Base-by-base conservation (phyloP, 768 basidiomycete species). In the Phaeotremella skinneri region DNA sequence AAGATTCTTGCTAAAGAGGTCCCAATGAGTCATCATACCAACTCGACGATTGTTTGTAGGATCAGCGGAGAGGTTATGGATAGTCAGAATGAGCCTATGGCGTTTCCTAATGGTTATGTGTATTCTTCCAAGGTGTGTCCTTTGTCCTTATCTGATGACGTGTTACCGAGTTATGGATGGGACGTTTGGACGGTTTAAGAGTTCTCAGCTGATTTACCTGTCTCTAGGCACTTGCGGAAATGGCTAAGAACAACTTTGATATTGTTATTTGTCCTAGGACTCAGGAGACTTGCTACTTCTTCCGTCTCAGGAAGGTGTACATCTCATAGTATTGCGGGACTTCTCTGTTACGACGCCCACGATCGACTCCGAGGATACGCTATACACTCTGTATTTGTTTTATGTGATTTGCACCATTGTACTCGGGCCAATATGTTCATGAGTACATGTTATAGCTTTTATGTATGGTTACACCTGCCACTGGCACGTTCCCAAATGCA, bases 61-160 rank as follows among this genome's bases (percentile, higher is more conserved):
- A 82, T 97, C 69, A 91, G 84, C 62, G 92, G 94, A 25, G 86
- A 87, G 74, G 92, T 98, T 56, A 94, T 98, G 87, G 89, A 96
- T 68, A 92, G 86, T 64, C 86, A 91, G 73, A 93, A 93, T 68
- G 86, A 87, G 81, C 91, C 93, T 0, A 83, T 96, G 86, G 87
- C 85, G 13, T 90, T 96, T 66, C 88, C 91, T 2, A 85, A 90
- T 62, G 93, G 94, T 17, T 82, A 87, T 68, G 93, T 97, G 37
- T 97, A 97, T 76, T 93, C 91, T n/a, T 81, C 84, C 76, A 89
- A 92, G 82, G 93, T 89, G 68, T 58, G 85, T 79, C 20, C 37
- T n/a, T 39, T 20, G 13, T 14, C 23, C 9, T 20, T 7, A 37
- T 7, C 9, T 56, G 25, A 45, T 27, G 30, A 56, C 50, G 66